These are phyloP conservation scores for Fraxinus excelsior DNA, from an alignment of 257 asterid species.

Conservation along the genomic window DNA sequence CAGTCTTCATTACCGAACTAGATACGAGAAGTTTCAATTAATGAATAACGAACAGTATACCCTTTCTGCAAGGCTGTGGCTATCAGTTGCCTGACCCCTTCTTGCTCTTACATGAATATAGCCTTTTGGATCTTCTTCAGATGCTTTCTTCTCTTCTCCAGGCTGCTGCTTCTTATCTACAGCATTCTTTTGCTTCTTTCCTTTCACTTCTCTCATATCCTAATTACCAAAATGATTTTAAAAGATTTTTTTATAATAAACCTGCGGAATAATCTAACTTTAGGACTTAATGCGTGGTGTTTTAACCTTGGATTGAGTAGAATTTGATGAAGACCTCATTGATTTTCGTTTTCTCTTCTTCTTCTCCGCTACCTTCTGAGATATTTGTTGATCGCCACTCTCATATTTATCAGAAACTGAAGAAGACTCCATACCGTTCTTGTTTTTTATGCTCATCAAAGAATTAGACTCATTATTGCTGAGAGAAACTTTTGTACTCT, in stretches of 20 bases:
- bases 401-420: slow-evolving; percentile 2
- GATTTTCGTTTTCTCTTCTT: not conserved
- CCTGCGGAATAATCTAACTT: not conserved
- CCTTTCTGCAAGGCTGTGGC: slow-evolving; percentile 79
- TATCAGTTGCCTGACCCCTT: slow-evolving; percentile 9
- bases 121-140: not conserved
- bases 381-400: not conserved
- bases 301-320: not conserved
- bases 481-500: not conserved
- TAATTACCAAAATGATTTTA: slow-evolving; percentile 3
- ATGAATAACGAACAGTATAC: slow-evolving; percentile 30
- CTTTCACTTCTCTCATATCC: slow-evolving; percentile 42
- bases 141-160: slow-evolving; percentile 14
- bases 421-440: not conserved
- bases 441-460: not conserved
- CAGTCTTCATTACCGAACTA: too few relatives aligned
- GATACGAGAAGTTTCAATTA: not conserved
- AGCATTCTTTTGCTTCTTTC: slow-evolving; percentile 40
- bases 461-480: not conserved
- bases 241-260: not conserved
- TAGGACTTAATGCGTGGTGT: not conserved
- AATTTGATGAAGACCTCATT: not conserved
- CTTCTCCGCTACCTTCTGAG: not conserved
- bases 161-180: slow-evolving; percentile 34
- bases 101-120: slow-evolving; percentile 10